Conservation (phyloP, 495 filamentous ascomycete species). For the Schizothecium vesticola region DNA sequence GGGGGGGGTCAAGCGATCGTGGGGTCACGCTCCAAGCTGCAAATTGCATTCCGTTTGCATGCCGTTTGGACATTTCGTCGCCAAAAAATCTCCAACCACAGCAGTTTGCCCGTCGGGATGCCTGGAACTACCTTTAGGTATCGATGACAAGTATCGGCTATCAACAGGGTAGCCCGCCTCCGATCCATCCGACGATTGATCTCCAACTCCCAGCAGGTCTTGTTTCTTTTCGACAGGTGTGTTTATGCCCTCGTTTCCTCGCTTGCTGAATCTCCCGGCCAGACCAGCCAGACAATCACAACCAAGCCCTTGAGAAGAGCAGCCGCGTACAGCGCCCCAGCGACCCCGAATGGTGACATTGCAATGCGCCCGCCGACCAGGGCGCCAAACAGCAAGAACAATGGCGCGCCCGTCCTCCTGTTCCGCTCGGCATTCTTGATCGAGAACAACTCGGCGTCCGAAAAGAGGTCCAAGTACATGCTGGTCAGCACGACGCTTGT, state of each 20-base stretch:
- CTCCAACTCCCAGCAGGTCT: too few relatives aligned
- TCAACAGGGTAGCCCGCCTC: not conserved
- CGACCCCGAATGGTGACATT: conserved; percentile 50
- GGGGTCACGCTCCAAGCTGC: not conserved
- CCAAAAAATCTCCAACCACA: too few relatives aligned
- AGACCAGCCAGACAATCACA: conserved; percentile 51
- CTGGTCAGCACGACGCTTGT: conserved; percentile 69
- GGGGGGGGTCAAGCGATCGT: not conserved
- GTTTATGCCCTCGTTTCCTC: conserved; percentile 2
- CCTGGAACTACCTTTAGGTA: not conserved
- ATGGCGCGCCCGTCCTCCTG: conserved; percentile 50
- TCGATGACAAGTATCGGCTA: not conserved
- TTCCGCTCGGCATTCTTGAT: conserved; percentile 53
- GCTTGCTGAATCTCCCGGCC: conserved; percentile 35
- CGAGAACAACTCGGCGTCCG: conserved; percentile 51
- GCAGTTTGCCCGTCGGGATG: too few relatives aligned
- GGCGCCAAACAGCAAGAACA: conserved; percentile 55
- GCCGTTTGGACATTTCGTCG: too few relatives aligned
- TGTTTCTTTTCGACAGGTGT: not conserved
- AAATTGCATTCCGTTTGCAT: too few relatives aligned
- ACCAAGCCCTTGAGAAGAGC: conserved; percentile 49
- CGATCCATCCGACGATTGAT: too few relatives aligned
- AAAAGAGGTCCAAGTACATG: conserved; percentile 67
- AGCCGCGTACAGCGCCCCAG: conserved; percentile 61
- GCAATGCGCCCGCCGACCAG: conserved; percentile 55